Percentiles rank a stretch among this genome's conserved stretches.
phyloP scores from a whole-genome alignment of 2,329 filamentous ascomycete species.

The Paramyrothecium roridum region DNA sequence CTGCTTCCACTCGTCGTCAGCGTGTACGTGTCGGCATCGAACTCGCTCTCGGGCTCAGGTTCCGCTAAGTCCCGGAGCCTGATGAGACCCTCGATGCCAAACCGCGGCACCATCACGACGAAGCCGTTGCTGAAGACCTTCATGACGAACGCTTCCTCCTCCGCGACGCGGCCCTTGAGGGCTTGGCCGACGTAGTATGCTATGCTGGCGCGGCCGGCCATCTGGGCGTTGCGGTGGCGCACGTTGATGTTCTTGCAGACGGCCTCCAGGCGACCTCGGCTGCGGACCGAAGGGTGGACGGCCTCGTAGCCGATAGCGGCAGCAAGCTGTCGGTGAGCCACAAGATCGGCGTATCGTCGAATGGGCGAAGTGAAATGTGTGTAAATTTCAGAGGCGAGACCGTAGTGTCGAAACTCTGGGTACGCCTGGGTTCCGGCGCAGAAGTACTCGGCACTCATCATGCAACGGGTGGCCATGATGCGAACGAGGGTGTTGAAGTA shows the following conservation, averaged over 20 bases:
- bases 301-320: conserved; percentile 92
- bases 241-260: conserved; percentile 99
- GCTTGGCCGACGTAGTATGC: conserved; percentile 98
- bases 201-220: conserved; percentile 89
- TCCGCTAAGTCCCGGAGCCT: conserved; percentile 78
- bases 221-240: conserved; percentile 93
- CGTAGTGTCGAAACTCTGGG: conserved; percentile 95
- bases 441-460: conserved; percentile 99
- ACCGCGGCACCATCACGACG: conserved; percentile 91
- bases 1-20: conserved; percentile 59
- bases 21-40: conserved; percentile 82
- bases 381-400: conserved; percentile 93
- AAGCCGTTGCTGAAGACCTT: conserved; percentile 96
- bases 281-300: conserved; percentile 77
- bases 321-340: conserved; percentile 90
- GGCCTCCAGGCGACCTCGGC: conserved; percentile 79
- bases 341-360: conserved; percentile 92
- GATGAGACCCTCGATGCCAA: conserved; percentile 92
- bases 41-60: conserved; percentile 74
- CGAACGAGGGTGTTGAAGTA: conserved; percentile 99
- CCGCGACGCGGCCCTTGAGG: conserved; percentile 70
- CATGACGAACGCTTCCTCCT: conserved; percentile 95
- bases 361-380: conserved; percentile 98
- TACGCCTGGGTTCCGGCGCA: conserved; percentile 90
- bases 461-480: conserved; percentile 96